Evolutionary conservation across 192 early-diverging fungal species (phyloP), one percentile per base, ranked within the genome.

Genomic region (Coemansia sp.): DNA sequence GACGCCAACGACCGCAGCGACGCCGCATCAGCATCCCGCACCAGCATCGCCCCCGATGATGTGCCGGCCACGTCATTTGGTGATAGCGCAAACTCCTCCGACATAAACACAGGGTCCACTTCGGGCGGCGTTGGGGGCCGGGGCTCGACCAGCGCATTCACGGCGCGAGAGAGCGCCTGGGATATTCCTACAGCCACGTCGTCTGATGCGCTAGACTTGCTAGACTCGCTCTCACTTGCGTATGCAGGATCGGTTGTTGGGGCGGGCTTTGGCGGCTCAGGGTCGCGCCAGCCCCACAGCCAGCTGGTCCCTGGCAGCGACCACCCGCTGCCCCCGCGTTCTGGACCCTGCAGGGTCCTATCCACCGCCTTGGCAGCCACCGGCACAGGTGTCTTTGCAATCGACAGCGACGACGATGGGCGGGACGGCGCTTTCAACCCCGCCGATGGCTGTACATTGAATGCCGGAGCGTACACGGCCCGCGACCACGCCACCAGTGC

Each of bases 61-160:
- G 58, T 39, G 6, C 51, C 43, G 8, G 51, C 54, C 15, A 66
- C 62, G 24, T 72, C 70, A 12, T 58, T 39, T 3, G 64, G 63
- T 9, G 70, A 51, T 7, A 72, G 47, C 8, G 55, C 49, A 50
- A 62, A 72, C 19, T 65, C 63, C 11, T 66, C 64, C 0, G 76
- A 7, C 27, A 43, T 62, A 50, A 79, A 68, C 21, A 69, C 67
- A 5, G 76, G 76, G 39, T 79, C 76, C 7, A 64, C 53, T n/a
- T 73, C 70, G 6, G 76, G 76, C 15, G 76, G 76, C 1, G 76
- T 79, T 27, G 70, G 76, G 14, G 76, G 63, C 0, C 67, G 62
- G 3, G 76, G 76, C 57, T 79, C 76, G 11, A 79, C 67, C 45
- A 79, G 64, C 22, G 63, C 63, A 52, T 79, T 66, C 54, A 79